Percentiles rank a stretch among this genome's conserved stretches.
Conservation (phyloP, 257 asterid genomes). For the Forsythia viridissima region DNA sequence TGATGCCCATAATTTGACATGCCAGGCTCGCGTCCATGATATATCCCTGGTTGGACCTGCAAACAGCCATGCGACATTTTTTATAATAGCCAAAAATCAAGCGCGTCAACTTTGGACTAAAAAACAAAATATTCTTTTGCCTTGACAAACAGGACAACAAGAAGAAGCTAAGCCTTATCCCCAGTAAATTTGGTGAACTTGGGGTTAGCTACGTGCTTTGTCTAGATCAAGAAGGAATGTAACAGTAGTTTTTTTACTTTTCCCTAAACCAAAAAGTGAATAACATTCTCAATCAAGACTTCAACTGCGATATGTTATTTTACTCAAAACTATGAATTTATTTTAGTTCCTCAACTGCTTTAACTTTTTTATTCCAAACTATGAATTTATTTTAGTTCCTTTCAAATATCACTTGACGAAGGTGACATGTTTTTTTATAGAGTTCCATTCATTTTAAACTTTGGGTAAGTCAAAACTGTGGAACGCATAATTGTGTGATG, state of each 20-base stretch:
- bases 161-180: background rate
- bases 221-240: background rate
- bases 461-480: background rate
- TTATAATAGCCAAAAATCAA: background rate
- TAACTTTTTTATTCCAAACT: background rate
- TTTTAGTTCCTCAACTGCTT: background rate
- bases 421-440: background rate
- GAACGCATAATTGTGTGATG: background rate
- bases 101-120: background rate
- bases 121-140: background rate
- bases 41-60: slow-evolving; percentile 58
- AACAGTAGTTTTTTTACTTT: background rate
- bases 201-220: background rate
- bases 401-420: background rate
- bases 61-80: slow-evolving; percentile 36
- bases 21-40: slow-evolving; percentile 54
- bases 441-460: background rate
- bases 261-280: background rate
- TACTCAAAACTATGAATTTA: background rate
- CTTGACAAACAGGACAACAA: background rate
- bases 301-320: background rate
- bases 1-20: slow-evolving; percentile 55
- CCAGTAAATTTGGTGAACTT: background rate
- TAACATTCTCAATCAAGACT: background rate
- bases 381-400: background rate